These are phyloP conservation scores for Acacia confusa DNA, from an alignment of 306 rosid genomes.

Conservation along the genomic window DNA sequence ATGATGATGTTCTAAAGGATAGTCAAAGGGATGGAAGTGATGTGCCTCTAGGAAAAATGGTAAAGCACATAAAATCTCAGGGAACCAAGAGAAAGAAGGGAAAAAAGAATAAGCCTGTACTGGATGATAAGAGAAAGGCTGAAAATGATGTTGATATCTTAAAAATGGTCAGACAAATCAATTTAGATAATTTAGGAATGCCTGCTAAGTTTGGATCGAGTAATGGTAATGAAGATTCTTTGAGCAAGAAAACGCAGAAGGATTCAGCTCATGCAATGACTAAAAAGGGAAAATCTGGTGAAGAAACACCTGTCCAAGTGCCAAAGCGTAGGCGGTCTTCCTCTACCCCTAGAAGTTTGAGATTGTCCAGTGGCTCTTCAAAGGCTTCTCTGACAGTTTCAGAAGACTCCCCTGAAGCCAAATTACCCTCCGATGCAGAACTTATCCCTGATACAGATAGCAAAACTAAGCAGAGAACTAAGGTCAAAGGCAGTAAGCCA, in stretches of 20 bases:
- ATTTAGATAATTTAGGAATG: conserved; percentile 64
- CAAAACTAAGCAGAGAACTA: conserved; percentile 46
- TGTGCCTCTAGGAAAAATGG: conserved; percentile 78
- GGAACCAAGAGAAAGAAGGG: conserved; percentile 64
- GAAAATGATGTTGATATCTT: conserved; percentile 77
- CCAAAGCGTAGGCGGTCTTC: conserved; percentile 71
- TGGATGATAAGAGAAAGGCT: conserved; percentile 49
- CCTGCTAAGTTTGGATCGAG: conserved; percentile 69
- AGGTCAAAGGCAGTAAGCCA: conserved; percentile 44
- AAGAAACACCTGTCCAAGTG: conserved; percentile 53
- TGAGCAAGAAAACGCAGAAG: conserved; percentile 49
- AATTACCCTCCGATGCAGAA: conserved; percentile 35
- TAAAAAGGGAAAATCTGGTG: conserved; percentile 62
- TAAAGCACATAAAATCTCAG: conserved; percentile 65
- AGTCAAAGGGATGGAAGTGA: conserved; percentile 70
- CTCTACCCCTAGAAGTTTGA: conserved; percentile 45
- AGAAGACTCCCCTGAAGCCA: conserved; percentile 40
- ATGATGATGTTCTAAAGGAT: conserved; percentile 55
- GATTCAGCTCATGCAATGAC: conserved; percentile 42
- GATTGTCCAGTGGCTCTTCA: conserved; percentile 43
- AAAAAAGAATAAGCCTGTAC: conserved; percentile 52
- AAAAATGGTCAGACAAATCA: conserved; percentile 90
- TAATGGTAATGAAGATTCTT: conserved; percentile 70
- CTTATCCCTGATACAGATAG: conserved; percentile 36
- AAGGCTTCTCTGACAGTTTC: conserved; percentile 51